phyloP scores from a whole-genome alignment of 345 rosid species.

The Cardamine resedifolia region DNA sequence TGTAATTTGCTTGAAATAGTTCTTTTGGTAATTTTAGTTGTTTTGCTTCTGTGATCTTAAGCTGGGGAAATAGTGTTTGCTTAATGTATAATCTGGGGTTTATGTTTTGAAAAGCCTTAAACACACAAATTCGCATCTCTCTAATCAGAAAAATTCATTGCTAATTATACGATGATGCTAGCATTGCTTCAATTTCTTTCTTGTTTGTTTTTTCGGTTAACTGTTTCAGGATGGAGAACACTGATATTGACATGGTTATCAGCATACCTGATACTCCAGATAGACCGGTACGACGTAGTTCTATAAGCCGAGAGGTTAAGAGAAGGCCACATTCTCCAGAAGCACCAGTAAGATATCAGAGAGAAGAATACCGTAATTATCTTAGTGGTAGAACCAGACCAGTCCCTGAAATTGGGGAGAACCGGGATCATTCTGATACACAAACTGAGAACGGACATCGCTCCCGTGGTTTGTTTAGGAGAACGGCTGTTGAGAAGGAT shows the following conservation, averaged over 20 bases:
- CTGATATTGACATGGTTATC: conserved; percentile 59
- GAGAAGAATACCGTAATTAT: conserved; percentile 41
- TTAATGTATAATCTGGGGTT: conserved; percentile 9
- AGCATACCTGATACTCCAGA: conserved; percentile 88
- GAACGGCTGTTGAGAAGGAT: conserved; percentile 37
- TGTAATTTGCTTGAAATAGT: background rate
- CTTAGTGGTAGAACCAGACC: conserved; percentile 33
- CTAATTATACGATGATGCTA: background rate
- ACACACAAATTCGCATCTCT: background rate
- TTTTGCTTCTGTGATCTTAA: conserved; percentile 1
- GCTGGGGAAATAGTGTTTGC: background rate
- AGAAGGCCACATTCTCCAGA: conserved; percentile 44
- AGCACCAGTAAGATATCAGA: conserved; percentile 28
- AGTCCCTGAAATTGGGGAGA: conserved; percentile 36
- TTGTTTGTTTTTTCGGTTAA: background rate
- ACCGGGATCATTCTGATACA: conserved; percentile 32
- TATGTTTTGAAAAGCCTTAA: background rate
- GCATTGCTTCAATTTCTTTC: background rate
- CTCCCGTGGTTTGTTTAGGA: conserved; percentile 49
- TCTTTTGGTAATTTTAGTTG: background rate
- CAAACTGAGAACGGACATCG: conserved; percentile 34
- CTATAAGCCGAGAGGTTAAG: conserved; percentile 28
- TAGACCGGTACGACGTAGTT: conserved; percentile 40
- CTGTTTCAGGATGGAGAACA: conserved; percentile 61
- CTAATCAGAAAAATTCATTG: background rate